Conservation (phyloP, 495 filamentous ascomycete species). For the Barbatosphaeria neglecta region DNA sequence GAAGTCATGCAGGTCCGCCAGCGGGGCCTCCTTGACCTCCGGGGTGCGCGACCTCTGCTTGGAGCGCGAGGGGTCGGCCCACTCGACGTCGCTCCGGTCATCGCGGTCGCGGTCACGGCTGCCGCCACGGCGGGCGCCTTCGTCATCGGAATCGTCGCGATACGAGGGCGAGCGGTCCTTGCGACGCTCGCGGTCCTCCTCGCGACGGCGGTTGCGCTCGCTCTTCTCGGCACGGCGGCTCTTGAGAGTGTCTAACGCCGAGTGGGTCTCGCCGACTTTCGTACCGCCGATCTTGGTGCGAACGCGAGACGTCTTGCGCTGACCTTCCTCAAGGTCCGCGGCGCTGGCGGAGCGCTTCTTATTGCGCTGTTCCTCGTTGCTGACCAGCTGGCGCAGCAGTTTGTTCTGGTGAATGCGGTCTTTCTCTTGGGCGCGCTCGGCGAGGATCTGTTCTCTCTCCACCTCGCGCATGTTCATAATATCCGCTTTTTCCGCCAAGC, state of each 20-base stretch:
- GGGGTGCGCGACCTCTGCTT: conserved; percentile 33
- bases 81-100: conserved; percentile 70
- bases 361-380: conserved; percentile 49
- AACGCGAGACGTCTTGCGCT: conserved; percentile 71
- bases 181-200: conserved; percentile 52
- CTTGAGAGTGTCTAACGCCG: conserved; percentile 72
- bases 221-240: conserved; percentile 74
- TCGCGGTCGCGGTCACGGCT: too few relatives aligned
- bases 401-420: conserved; percentile 27
- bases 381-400: conserved; percentile 69
- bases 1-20: conserved; percentile 64
- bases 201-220: conserved; percentile 61
- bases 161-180: conserved; percentile 33
- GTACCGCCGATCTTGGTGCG: conserved; percentile 67
- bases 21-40: conserved; percentile 35
- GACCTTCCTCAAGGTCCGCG: conserved; percentile 58
- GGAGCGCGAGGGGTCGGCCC: conserved; percentile 37
- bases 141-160: conserved; percentile 35
- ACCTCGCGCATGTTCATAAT: conserved; percentile 86
- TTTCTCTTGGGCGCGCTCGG: conserved; percentile 71
- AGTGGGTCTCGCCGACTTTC: conserved; percentile 67
- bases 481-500: conserved; percentile 62
- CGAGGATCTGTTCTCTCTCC: conserved; percentile 78
- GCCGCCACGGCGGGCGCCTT: too few relatives aligned
- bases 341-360: conserved; percentile 73